Percentiles rank a stretch among this genome's conserved stretches.
phyloP scores from a whole-genome alignment of 2,329 filamentous ascomycete species.

The Raffaelea arxii region DNA sequence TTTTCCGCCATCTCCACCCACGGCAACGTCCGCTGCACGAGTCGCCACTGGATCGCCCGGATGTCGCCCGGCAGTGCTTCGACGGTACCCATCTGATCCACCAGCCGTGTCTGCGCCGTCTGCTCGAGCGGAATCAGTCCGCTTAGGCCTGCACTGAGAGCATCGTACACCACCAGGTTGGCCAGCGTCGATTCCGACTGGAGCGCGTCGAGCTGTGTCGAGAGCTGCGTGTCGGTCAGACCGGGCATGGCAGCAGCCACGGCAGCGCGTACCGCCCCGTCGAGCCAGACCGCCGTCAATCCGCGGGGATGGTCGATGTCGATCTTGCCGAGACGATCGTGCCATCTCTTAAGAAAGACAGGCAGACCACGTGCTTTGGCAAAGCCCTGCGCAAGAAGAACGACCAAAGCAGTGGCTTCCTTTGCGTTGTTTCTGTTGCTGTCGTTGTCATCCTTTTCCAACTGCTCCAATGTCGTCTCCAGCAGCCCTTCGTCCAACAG shows the following conservation, averaged over 20 bases:
- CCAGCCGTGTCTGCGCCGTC: conserved; percentile 28
- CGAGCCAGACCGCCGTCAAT: conserved; percentile 18
- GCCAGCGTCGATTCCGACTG: conserved; percentile 20
- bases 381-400: conserved; percentile 33
- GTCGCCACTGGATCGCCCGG: conserved; percentile 12
- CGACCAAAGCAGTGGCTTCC: conserved; percentile 18
- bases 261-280: conserved; percentile 12
- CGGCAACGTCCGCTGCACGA: conserved; percentile 17
- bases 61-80: conserved; percentile 12
- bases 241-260: conserved; percentile 26
- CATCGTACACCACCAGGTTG: conserved; percentile 31
- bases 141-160: conserved; percentile 31
- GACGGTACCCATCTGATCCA: no score
- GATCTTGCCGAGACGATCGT: conserved; percentile 22
- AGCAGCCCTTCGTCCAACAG: conserved; percentile 28
- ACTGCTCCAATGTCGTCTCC: conserved; percentile 26
- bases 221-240: conserved; percentile 33
- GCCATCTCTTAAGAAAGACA: conserved; percentile 37
- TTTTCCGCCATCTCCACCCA: conserved; percentile 17
- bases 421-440: no score
- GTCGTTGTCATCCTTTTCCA: no score
- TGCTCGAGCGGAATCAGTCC: conserved; percentile 30
- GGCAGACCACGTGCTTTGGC: conserved; percentile 32
- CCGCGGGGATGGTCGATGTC: conserved; percentile 18
- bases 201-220: conserved; percentile 33